Evolutionary conservation across 306 rosid genomes (phyloP).

Genomic region (Delonix regia): DNA sequence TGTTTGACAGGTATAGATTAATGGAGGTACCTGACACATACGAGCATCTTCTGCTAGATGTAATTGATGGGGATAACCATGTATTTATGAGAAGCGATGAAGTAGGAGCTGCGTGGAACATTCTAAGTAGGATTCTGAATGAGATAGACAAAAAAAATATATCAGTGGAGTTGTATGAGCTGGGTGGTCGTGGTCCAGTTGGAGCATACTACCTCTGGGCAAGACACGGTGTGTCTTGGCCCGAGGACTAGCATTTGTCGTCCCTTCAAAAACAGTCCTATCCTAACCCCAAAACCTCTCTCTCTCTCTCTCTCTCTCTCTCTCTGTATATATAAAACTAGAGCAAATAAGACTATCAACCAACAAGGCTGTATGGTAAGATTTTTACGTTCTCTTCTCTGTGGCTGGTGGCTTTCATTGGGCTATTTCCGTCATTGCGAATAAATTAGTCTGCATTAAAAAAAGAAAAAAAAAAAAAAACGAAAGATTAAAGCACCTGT

Average conservation of each 20-base stretch:
- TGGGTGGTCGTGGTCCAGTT: constrained; percentile 85
- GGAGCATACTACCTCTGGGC: constrained; percentile 96
- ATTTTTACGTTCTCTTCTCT: neutral
- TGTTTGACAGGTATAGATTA: constrained; percentile 57
- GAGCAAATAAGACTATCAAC: neutral
- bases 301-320: neutral
- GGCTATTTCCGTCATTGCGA: too few species aligned
- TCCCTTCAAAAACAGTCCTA: neutral
- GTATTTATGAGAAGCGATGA: constrained; percentile 90
- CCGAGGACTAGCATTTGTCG: constrained; percentile 56
- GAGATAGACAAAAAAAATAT: constrained; percentile 73
- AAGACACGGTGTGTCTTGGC: constrained; percentile 76
- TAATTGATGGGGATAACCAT: constrained; percentile 79
- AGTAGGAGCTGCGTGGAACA: constrained; percentile 81
- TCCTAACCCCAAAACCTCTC: neutral
- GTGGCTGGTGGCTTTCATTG: neutral
- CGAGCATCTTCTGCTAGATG: constrained; percentile 90
- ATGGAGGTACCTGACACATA: constrained; percentile 88
- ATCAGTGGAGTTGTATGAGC: constrained; percentile 75
- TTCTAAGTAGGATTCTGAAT: constrained; percentile 67
- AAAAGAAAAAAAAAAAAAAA: too few species aligned
- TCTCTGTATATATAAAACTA: neutral
- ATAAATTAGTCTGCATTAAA: too few species aligned
- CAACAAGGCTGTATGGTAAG: neutral
- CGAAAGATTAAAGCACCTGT: too few species aligned